Percentiles rank a stretch among this genome's conserved stretches.
Evolutionary conservation across 2,329 filamentous ascomycete species (phyloP).

Genomic region (Tolypocladium album): DNA sequence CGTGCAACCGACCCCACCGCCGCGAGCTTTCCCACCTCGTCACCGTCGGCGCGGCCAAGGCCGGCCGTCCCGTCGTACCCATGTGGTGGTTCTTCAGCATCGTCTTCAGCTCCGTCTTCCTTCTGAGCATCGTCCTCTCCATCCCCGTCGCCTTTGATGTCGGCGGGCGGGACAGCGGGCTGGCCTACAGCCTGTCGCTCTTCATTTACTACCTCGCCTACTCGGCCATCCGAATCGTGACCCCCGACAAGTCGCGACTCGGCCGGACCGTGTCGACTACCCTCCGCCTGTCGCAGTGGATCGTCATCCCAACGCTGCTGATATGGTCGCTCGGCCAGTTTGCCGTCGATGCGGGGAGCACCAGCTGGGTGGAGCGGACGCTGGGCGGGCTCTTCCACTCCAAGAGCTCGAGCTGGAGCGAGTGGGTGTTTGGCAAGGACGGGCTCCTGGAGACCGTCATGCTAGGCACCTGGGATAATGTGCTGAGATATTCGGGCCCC

Average conservation of each 20-base stretch:
- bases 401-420: slow-evolving; percentile 55
- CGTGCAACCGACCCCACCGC: background rate
- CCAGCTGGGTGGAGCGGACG: slow-evolving; percentile 74
- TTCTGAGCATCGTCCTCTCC: slow-evolving; percentile 85
- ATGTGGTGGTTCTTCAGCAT: slow-evolving; percentile 80
- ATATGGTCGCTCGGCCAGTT: slow-evolving; percentile 96
- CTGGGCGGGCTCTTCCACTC: slow-evolving; percentile 55
- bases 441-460: slow-evolving; percentile 71
- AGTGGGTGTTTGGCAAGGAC: slow-evolving; percentile 83
- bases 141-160: slow-evolving; percentile 98
- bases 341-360: slow-evolving; percentile 72
- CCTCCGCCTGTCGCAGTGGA: slow-evolving; percentile 70
- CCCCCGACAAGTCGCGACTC: slow-evolving; percentile 67
- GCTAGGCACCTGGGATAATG: slow-evolving; percentile 80
- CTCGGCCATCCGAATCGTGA: slow-evolving; percentile 68
- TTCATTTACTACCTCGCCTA: slow-evolving; percentile 87
- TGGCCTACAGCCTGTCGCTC: slow-evolving; percentile 85
- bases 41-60: slow-evolving; percentile 14
- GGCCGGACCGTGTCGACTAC: slow-evolving; percentile 60
- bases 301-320: slow-evolving; percentile 74
- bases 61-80: slow-evolving; percentile 24
- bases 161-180: slow-evolving; percentile 83
- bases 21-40: background rate
- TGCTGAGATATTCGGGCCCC: slow-evolving; percentile 81
- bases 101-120: slow-evolving; percentile 72